Conservation (phyloP, 2,329 filamentous ascomycete species). For the Arthrobotrys megalospora region DNA sequence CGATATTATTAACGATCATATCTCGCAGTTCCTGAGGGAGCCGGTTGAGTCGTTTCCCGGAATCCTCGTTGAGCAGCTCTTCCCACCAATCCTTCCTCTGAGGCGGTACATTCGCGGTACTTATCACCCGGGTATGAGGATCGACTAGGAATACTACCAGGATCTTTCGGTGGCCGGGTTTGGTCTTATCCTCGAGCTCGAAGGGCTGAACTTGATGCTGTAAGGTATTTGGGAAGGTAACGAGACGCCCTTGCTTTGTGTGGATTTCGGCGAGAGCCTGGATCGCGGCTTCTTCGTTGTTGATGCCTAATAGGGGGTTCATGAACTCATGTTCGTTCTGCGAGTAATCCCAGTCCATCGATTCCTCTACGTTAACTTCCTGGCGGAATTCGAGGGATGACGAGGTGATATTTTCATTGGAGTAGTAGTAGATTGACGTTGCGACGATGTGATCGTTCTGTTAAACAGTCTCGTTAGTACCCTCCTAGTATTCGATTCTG, state of each 20-base stretch:
- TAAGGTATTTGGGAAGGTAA: constrained; percentile 73
- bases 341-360: constrained; percentile 62
- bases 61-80: constrained; percentile 44
- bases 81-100: constrained; percentile 66
- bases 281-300: constrained; percentile 65
- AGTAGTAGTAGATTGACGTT: constrained; percentile 76
- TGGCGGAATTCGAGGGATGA: constrained; percentile 72
- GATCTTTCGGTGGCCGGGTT: constrained; percentile 73
- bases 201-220: constrained; percentile 73
- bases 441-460: constrained; percentile 77
- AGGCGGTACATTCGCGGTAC: constrained; percentile 66
- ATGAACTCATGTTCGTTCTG: constrained; percentile 67
- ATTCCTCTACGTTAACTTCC: constrained; percentile 65
- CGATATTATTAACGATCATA: constrained; percentile 27
- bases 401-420: constrained; percentile 74
- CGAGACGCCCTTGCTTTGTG: constrained; percentile 70
- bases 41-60: constrained; percentile 17
- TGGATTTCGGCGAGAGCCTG: constrained; percentile 71
- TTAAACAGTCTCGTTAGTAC: constrained; percentile 21
- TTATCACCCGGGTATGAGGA: constrained; percentile 67
- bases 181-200: constrained; percentile 70
- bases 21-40: constrained; percentile 29
- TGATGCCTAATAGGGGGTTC: constrained; percentile 67
- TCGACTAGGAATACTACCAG: constrained; percentile 75
- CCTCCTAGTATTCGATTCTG: neutral